Evolutionary conservation across 495 filamentous ascomycete genomes (phyloP).

Genomic region (Aspergillus incahuasiensis): DNA sequence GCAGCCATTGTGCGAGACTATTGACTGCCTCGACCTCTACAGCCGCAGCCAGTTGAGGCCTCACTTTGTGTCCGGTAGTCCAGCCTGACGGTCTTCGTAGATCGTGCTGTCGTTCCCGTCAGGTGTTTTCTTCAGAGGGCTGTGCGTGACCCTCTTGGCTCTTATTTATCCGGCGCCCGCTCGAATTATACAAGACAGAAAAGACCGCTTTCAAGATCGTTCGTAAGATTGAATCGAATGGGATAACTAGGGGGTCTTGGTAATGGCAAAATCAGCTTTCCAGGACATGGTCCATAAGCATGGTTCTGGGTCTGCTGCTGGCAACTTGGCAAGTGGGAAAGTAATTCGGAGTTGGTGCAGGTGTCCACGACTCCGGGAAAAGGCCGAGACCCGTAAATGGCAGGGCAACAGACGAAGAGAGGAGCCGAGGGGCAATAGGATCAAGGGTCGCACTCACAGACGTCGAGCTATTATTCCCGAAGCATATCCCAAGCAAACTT

Average conservation of each 20-base stretch:
- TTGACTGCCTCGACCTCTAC: conserved; percentile 30
- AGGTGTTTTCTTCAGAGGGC: neutral
- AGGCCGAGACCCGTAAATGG: neutral
- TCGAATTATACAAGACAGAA: conserved; percentile 2
- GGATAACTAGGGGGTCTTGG: conserved; percentile 8
- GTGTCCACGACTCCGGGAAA: conserved; percentile 10
- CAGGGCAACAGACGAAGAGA: neutral
- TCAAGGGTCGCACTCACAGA: conserved; percentile 13
- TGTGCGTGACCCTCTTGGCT: neutral
- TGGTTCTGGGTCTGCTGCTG: conserved; percentile 15
- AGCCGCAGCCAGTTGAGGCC: conserved; percentile 24
- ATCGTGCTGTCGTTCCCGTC: neutral
- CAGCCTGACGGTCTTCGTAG: conserved; percentile 6
- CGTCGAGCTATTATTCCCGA: conserved; percentile 6
- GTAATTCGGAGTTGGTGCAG: conserved; percentile 8
- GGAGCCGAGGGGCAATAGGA: neutral
- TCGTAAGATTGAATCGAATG: neutral
- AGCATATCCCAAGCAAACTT: conserved; percentile 21
- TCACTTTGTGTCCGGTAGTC: conserved; percentile 15
- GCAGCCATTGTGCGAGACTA: conserved; percentile 42
- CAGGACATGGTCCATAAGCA: neutral
- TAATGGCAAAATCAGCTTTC: conserved; percentile 16
- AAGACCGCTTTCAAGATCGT: neutral
- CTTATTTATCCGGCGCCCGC: neutral
- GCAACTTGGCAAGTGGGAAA: conserved; percentile 12